Evolutionary conservation across 106 monocot species (phyloP).

Genomic region (Iris macrosiphon): DNA sequence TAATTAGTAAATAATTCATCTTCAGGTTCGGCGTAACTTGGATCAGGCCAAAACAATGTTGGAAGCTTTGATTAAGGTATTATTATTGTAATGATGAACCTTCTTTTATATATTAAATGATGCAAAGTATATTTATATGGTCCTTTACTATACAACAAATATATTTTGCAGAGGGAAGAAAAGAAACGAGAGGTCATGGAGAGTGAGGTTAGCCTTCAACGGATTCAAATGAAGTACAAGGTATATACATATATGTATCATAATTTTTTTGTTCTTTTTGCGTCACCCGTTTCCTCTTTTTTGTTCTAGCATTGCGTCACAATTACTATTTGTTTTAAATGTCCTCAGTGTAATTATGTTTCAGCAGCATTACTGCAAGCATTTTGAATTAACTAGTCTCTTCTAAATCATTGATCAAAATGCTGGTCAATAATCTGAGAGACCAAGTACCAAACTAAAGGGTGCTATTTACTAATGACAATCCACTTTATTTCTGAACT

Average conservation of each 20-base stretch:
- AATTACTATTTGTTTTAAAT: neutral
- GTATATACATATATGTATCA: constrained; percentile 15
- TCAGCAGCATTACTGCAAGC: neutral
- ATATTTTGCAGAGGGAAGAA: constrained; percentile 77
- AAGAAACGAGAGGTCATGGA: constrained; percentile 74
- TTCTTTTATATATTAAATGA: neutral
- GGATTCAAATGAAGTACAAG: constrained; percentile 79
- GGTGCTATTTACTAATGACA: too few relatives aligned
- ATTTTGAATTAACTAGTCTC: neutral
- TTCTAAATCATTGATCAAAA: too few relatives aligned
- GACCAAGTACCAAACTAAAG: too few relatives aligned
- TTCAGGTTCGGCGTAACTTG: constrained; percentile 85
- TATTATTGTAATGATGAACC: neutral
- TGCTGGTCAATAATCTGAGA: too few relatives aligned
- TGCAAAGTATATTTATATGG: neutral
- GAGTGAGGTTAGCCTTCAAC: constrained; percentile 65
- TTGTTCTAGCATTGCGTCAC: neutral
- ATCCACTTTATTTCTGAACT: too few relatives aligned
- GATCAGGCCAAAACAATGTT: constrained; percentile 67
- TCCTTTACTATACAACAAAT: neutral
- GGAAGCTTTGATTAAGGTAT: constrained; percentile 80
- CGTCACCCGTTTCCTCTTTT: too few relatives aligned
- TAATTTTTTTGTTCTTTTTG: too few relatives aligned
- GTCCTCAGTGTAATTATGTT: neutral
- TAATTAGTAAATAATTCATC: too few relatives aligned